Conservation (phyloP, 2,329 filamentous ascomycete genomes). For the Colletotrichum musae region DNA sequence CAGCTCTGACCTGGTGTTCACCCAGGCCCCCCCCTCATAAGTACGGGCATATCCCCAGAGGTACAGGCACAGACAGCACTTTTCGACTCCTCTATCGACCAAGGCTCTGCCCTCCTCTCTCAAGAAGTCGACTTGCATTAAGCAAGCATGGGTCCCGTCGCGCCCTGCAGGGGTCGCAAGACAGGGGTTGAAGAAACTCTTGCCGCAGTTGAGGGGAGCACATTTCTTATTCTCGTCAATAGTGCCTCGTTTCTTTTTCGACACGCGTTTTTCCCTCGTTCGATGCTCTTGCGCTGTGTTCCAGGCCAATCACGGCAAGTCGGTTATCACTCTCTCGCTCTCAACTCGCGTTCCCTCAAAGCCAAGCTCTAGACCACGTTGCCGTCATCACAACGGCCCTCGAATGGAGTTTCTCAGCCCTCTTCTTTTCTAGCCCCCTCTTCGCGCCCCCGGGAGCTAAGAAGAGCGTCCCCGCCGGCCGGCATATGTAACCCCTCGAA, state of each 20-base stretch:
- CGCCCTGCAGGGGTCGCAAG: conserved; percentile 5
- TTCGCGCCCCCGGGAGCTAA: conserved; percentile 4
- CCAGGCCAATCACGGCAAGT: conserved; percentile 16
- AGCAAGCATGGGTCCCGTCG: conserved; percentile 5
- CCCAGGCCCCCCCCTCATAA: no score
- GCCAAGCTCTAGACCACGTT: not conserved
- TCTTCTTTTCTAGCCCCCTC: not conserved
- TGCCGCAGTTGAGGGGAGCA: not conserved
- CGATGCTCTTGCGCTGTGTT: conserved; percentile 3
- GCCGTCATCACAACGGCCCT: conserved; percentile 6
- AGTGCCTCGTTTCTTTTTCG: conserved; percentile 6
- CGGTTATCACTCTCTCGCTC: conserved; percentile 2
- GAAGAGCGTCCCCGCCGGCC: conserved; percentile 9
- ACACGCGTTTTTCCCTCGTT: conserved; percentile 15
- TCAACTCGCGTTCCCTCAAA: not conserved
- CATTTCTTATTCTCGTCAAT: not conserved
- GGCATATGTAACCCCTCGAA: not conserved
- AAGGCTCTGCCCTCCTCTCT: no score
- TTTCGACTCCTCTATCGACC: no score
- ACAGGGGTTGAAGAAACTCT: not conserved
- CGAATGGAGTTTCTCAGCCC: not conserved
- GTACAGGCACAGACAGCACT: not conserved
- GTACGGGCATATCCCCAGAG: conserved; percentile 8
- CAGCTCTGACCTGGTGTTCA: no score
- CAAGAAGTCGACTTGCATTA: not conserved